Conservation (phyloP, 2,329 filamentous ascomycete species). For the Coniella vitis region DNA sequence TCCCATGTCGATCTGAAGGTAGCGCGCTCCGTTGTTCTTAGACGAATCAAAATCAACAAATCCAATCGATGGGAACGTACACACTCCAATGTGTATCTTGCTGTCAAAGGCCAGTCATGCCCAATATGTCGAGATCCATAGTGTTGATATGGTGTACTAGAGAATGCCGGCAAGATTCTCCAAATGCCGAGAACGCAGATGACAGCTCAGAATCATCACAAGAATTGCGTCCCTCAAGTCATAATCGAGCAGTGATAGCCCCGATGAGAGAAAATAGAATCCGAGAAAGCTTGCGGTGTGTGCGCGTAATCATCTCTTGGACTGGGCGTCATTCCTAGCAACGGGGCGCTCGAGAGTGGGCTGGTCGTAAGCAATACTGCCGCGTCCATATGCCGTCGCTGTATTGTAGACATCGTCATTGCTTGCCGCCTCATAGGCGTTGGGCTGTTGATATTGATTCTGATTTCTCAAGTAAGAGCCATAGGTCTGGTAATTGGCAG, state of each 20-base stretch:
- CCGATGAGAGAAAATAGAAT: not conserved
- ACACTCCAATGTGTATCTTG: not conserved
- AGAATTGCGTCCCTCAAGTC: not conserved
- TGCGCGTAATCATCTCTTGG: conserved; percentile 12
- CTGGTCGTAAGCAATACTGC: conserved; percentile 17
- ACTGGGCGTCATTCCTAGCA: conserved; percentile 3
- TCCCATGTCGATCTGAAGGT: conserved; percentile 11
- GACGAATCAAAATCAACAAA: conserved; percentile 6
- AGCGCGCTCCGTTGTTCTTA: conserved; percentile 12
- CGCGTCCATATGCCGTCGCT: conserved; percentile 19
- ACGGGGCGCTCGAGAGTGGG: conserved; percentile 19
- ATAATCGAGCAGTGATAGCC: not conserved
- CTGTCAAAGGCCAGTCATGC: not conserved
- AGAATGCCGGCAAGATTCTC: not conserved
- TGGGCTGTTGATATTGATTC: conserved; percentile 6
- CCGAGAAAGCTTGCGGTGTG: not conserved
- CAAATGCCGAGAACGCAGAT: not conserved
- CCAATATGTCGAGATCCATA: not conserved
- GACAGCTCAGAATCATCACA: not conserved
- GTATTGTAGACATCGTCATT: conserved; percentile 18
- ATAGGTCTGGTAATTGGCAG: conserved; percentile 6
- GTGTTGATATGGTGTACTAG: too few relatives aligned
- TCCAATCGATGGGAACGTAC: not conserved
- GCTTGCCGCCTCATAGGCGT: conserved; percentile 4
- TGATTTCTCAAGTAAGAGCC: not conserved